Conservation (phyloP, 148 eudicot genomes). For the Vaccinium myrtillus region DNA sequence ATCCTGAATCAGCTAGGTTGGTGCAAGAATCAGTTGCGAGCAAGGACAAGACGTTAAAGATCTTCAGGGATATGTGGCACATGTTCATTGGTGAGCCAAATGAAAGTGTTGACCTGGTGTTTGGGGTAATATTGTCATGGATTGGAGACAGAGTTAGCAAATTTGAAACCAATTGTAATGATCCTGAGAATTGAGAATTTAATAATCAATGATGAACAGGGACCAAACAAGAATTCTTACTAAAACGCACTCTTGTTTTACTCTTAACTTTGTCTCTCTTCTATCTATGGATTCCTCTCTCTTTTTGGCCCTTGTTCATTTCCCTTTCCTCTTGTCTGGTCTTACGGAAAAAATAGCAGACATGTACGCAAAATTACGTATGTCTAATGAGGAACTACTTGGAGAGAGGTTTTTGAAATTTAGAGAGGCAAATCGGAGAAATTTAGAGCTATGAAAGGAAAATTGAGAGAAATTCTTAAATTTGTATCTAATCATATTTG, state of each 20-base stretch:
- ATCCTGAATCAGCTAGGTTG: slow-evolving; percentile 33
- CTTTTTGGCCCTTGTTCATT: neutral
- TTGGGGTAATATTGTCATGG: slow-evolving; percentile 37
- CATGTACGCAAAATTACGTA: too few species aligned
- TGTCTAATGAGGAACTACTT: neutral
- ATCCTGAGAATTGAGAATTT: neutral
- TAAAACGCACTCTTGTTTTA: neutral
- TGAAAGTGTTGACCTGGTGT: slow-evolving; percentile 35
- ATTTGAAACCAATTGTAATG: neutral
- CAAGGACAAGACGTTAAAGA: slow-evolving; percentile 36
- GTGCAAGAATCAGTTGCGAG: slow-evolving; percentile 32
- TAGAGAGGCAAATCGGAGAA: neutral
- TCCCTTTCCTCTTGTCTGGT: neutral
- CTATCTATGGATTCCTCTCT: neutral
- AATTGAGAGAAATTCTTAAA: neutral
- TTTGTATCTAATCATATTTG: neutral
- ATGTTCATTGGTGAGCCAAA: slow-evolving; percentile 49
- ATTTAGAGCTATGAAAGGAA: neutral
- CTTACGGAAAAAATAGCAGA: neutral
- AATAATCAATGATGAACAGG: neutral
- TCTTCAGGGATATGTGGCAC: slow-evolving; percentile 43
- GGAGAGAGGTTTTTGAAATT: neutral
- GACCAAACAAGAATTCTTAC: neutral
- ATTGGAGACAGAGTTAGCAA: slow-evolving; percentile 33
- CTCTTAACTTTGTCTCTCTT: neutral